These are phyloP conservation scores for Ophiostoma quercus DNA, from an alignment of 2,329 filamentous ascomycete species.

Conservation along the genomic window DNA sequence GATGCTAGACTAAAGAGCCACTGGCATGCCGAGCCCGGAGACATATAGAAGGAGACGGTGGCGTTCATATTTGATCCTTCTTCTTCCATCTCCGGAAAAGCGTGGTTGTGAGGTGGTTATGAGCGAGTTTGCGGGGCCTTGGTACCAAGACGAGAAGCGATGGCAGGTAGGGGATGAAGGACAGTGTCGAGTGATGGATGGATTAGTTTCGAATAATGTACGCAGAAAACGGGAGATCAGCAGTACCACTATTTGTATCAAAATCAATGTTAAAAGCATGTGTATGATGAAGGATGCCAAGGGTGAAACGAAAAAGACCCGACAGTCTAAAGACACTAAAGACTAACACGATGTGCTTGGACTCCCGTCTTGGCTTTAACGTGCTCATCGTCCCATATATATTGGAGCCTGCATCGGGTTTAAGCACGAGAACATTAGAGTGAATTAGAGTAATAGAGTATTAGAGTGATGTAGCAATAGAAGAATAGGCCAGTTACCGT, in stretches of 20 bases:
- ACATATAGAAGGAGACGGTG: not conserved
- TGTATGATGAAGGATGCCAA: too few relatives aligned
- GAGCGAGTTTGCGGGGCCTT: slow-evolving; percentile 21
- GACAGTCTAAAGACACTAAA: not conserved
- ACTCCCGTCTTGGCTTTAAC: not conserved
- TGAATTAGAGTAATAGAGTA: not conserved
- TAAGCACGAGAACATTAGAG: slow-evolving; percentile 2
- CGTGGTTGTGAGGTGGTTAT: not conserved
- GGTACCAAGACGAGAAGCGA: not conserved
- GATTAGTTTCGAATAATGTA: too few relatives aligned
- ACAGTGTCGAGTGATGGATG: too few relatives aligned
- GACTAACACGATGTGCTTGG: not conserved
- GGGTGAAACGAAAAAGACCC: not conserved
- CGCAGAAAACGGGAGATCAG: too few relatives aligned
- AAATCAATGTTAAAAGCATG: too few relatives aligned
- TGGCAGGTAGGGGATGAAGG: not conserved
- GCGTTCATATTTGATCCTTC: not conserved
- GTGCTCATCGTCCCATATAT: not conserved
- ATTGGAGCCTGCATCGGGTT: not conserved
- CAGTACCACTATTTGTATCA: too few relatives aligned
- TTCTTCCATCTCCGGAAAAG: not conserved
- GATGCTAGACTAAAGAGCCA: not conserved
- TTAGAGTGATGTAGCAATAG: not conserved
- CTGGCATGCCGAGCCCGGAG: not conserved
- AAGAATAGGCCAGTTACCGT: not conserved